Conservation (phyloP, 2,329 filamentous ascomycete genomes). For the Alternaria sp. region DNA sequence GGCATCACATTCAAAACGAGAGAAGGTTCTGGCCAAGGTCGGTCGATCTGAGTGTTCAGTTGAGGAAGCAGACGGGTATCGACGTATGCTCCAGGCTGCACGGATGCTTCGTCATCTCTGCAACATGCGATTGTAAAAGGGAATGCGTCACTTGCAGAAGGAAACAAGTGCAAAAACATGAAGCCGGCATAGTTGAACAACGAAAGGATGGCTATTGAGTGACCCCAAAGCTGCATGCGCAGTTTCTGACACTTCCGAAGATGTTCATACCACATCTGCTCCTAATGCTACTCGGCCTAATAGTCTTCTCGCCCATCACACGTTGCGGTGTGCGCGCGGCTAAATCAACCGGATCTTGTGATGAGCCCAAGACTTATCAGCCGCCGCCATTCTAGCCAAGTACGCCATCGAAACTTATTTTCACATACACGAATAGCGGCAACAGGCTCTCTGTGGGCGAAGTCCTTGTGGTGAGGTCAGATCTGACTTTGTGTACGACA, state of each 20-base stretch:
- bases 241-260: not conserved
- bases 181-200: not conserved
- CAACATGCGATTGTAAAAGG: not conserved
- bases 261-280: not conserved
- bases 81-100: not conserved
- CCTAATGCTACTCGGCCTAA: not conserved
- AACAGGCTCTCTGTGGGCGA: not conserved
- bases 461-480: constrained; percentile 2
- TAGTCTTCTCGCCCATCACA: not conserved
- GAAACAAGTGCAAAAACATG: not conserved
- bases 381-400: not conserved
- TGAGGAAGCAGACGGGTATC: not conserved
- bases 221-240: not conserved
- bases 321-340: not conserved
- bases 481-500: constrained; percentile 13
- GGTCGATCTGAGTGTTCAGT: not conserved
- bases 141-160: not conserved
- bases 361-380: not conserved
- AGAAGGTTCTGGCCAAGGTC: no score
- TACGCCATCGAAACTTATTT: not conserved
- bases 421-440: not conserved
- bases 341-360: not conserved
- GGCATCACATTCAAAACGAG: not conserved
- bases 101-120: not conserved
- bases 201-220: not conserved